These are phyloP conservation scores for Rhodotorula mucilaginosa DNA, from an alignment of 1,284 basidiomycete genomes.

Conservation along the genomic window DNA sequence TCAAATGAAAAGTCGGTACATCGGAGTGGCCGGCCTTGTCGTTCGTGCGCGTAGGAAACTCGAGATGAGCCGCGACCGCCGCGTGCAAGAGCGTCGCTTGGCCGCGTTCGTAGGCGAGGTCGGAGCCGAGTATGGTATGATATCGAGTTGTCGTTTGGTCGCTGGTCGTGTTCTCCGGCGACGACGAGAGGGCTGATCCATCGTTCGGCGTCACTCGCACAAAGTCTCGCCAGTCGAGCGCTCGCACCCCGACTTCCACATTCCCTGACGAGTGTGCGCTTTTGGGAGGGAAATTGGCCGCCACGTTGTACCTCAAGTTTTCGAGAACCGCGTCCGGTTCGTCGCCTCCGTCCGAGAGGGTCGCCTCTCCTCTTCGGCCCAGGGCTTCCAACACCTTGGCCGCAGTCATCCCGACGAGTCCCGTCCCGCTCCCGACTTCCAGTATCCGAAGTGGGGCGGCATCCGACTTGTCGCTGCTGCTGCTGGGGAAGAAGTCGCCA, in stretches of 20 bases:
- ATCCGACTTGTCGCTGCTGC: background rate
- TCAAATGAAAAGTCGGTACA: constrained; percentile 60
- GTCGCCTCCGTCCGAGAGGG: constrained; percentile 66
- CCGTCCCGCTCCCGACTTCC: constrained; percentile 37
- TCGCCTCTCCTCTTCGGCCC: background rate
- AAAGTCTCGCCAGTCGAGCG: constrained; percentile 71
- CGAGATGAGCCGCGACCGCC: constrained; percentile 60
- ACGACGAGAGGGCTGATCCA: background rate
- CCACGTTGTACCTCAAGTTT: constrained; percentile 69
- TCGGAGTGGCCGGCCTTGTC: constrained; percentile 62
- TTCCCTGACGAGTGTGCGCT: constrained; percentile 6
- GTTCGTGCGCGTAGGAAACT: constrained; percentile 55
- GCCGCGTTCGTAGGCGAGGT: constrained; percentile 68
- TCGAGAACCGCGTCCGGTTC: constrained; percentile 57
- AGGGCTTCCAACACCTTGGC: background rate
- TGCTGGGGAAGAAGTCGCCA: background rate
- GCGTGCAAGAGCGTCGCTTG: constrained; percentile 66
- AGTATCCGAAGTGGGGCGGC: background rate
- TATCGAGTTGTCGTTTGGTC: constrained; percentile 51
- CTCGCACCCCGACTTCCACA: constrained; percentile 51
- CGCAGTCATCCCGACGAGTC: constrained; percentile 31
- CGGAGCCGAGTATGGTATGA: constrained; percentile 69
- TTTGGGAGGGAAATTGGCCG: constrained; percentile 54
- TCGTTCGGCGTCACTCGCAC: background rate
- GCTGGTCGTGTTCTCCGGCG: background rate